Conservation (phyloP, 495 filamentous ascomycete genomes). For the Cryomyces minteri region DNA sequence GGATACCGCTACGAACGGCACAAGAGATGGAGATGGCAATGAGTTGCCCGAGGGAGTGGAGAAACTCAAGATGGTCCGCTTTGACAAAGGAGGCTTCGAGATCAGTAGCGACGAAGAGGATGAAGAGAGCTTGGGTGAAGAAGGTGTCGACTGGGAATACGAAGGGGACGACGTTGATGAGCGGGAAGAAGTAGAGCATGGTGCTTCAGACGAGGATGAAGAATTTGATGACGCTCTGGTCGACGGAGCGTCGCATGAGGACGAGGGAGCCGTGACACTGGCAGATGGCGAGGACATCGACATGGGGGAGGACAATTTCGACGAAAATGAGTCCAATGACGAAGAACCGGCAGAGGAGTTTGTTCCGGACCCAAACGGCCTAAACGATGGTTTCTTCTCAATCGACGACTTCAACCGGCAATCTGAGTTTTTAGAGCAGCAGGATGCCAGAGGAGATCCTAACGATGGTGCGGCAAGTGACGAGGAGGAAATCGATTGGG, state of each 20-base stretch:
- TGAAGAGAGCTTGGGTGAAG: constrained; percentile 23
- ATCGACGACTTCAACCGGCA: constrained; percentile 96
- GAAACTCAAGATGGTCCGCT: constrained; percentile 19
- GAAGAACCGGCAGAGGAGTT: constrained; percentile 28
- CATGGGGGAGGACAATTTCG: constrained; percentile 19
- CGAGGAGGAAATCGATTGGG: constrained; percentile 77
- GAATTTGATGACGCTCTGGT: constrained; percentile 22
- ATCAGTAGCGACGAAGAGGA: constrained; percentile 23
- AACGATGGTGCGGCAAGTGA: constrained; percentile 42
- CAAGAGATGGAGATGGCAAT: constrained; percentile 30
- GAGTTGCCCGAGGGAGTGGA: constrained; percentile 8
- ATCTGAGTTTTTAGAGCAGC: constrained; percentile 67
- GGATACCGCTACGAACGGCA: constrained; percentile 18
- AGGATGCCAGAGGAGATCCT: constrained; percentile 51
- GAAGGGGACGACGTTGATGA: constrained; percentile 23
- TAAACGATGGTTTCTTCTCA: constrained; percentile 96
- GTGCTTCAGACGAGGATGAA: constrained; percentile 19
- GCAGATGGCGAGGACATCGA: constrained; percentile 15
- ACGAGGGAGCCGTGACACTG: constrained; percentile 22
- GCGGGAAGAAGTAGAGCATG: not conserved
- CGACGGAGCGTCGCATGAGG: constrained; percentile 21
- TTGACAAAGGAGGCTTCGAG: constrained; percentile 30
- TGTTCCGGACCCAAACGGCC: constrained; percentile 39
- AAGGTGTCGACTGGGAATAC: constrained; percentile 53
- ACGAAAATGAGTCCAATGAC: constrained; percentile 16